Conservation (phyloP, 192 early-diverging fungal genomes). For the Rhizoclosmatium globosum region DNA sequence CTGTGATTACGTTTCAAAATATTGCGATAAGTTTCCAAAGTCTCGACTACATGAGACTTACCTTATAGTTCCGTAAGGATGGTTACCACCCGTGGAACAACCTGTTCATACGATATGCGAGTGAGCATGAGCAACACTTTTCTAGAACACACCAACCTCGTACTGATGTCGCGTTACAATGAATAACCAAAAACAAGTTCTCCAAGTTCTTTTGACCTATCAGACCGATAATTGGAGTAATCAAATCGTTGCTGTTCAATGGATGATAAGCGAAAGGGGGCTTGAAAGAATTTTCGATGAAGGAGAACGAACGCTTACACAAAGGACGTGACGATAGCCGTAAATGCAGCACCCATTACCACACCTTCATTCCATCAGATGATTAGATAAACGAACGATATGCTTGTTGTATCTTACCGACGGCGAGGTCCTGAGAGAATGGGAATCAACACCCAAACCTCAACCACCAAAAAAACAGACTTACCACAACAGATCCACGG, state of each 20-base stretch:
- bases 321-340: conserved; percentile 51
- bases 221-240: conserved; percentile 67
- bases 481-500: background rate
- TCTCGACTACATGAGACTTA: too few relatives aligned
- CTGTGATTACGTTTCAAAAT: background rate
- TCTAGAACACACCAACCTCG: background rate
- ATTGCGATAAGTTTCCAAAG: background rate
- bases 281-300: too few relatives aligned
- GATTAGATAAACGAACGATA: background rate
- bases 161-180: background rate
- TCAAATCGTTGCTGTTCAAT: conserved; percentile 48
- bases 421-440: background rate
- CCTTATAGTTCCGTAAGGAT: background rate
- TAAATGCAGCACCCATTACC: conserved; percentile 74
- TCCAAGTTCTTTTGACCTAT: conserved; percentile 50
- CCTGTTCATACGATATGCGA: background rate
- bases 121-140: background rate
- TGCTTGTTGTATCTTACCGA: background rate
- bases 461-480: background rate
- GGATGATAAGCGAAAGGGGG: too few relatives aligned
- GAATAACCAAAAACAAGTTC: conserved; percentile 28
- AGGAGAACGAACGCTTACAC: background rate
- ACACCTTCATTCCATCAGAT: conserved; percentile 51
- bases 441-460: too few relatives aligned
- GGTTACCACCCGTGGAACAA: background rate